Conservation (phyloP, 805 yeast genomes). For the Torulaspora maleeae region DNA sequence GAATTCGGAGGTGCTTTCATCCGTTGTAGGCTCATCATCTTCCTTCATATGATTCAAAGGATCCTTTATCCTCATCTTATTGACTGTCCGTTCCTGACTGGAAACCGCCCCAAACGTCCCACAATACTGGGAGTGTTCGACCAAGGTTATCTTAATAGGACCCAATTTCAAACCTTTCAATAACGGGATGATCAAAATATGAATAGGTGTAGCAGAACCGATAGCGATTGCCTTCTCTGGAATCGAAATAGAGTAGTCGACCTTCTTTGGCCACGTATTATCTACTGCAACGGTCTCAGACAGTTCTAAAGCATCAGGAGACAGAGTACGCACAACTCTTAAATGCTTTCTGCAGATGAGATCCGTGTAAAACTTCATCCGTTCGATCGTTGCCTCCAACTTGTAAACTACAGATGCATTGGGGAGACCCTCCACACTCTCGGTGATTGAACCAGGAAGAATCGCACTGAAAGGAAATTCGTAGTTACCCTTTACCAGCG, state of each 20-base stretch:
- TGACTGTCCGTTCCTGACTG: constrained; percentile 58
- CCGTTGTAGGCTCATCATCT: constrained; percentile 27
- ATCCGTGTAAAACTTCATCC: constrained; percentile 69
- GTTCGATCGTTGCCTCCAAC: constrained; percentile 73
- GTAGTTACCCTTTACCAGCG: constrained; percentile 69
- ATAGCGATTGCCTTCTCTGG: constrained; percentile 88
- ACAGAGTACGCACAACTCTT: constrained; percentile 78
- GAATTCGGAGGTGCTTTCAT: constrained; percentile 21
- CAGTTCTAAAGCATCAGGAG: constrained; percentile 81
- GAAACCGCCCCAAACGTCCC: constrained; percentile 55
- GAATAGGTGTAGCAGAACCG: constrained; percentile 71
- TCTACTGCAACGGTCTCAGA: constrained; percentile 91
- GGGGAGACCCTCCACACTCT: constrained; percentile 85
- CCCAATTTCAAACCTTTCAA: constrained; percentile 78
- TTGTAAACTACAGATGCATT: constrained; percentile 70
- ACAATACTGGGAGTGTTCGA: constrained; percentile 62
- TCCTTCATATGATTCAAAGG: constrained; percentile 32
- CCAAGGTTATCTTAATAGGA: constrained; percentile 58
- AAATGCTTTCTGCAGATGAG: constrained; percentile 64
- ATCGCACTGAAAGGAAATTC: constrained; percentile 85
- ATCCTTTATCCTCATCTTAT: constrained; percentile 45
- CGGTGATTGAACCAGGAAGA: constrained; percentile 79
- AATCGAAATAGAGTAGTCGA: constrained; percentile 80
- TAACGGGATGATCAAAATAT: constrained; percentile 70
- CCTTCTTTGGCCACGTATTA: constrained; percentile 92